Conservation (phyloP, 352 stramenopile species). For the Phytophthora sp. region DNA sequence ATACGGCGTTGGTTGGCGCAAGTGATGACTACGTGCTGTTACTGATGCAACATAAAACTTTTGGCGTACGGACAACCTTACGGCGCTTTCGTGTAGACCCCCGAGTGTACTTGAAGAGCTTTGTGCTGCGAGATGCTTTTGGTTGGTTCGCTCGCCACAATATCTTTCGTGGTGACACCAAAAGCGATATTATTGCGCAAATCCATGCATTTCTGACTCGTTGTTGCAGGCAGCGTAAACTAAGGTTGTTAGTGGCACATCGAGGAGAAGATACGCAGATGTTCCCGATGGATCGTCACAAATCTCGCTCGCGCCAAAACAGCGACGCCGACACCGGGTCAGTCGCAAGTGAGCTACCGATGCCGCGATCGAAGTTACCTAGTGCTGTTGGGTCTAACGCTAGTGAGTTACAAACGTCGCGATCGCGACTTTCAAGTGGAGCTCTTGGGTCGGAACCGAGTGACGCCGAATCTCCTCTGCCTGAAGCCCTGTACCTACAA, state of each 20-base stretch:
- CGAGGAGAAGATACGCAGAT: constrained; percentile 58
- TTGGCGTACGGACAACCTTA: constrained; percentile 51
- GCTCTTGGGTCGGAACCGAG: constrained; percentile 11
- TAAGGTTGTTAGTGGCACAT: constrained; percentile 70
- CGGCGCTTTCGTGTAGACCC: constrained; percentile 77
- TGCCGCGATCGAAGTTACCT: constrained; percentile 5
- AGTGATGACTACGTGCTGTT: constrained; percentile 83
- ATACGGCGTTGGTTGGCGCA: constrained; percentile 45
- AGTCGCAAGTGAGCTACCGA: constrained; percentile 1
- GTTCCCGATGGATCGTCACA: constrained; percentile 41
- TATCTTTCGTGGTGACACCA: constrained; percentile 45
- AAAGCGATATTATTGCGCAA: constrained; percentile 28
- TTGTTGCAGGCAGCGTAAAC: constrained; percentile 77
- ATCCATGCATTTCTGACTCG: constrained; percentile 66
- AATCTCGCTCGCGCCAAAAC: neutral
- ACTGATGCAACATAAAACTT: constrained; percentile 63
- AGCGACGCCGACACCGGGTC: constrained; percentile 6
- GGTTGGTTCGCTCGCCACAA: constrained; percentile 56
- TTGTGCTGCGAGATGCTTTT: constrained; percentile 75
- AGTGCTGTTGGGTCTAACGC: constrained; percentile 9
- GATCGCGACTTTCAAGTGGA: constrained; percentile 15
- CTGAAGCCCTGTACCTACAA: constrained; percentile 42
- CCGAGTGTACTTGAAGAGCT: constrained; percentile 75
- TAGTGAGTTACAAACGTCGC: constrained; percentile 12
- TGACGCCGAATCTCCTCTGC: constrained; percentile 11